Evolutionary conservation across 352 stramenopile genomes (phyloP), one percentile per base, ranked within the genome.

Genomic region (Globisporangium spiculum): DNA sequence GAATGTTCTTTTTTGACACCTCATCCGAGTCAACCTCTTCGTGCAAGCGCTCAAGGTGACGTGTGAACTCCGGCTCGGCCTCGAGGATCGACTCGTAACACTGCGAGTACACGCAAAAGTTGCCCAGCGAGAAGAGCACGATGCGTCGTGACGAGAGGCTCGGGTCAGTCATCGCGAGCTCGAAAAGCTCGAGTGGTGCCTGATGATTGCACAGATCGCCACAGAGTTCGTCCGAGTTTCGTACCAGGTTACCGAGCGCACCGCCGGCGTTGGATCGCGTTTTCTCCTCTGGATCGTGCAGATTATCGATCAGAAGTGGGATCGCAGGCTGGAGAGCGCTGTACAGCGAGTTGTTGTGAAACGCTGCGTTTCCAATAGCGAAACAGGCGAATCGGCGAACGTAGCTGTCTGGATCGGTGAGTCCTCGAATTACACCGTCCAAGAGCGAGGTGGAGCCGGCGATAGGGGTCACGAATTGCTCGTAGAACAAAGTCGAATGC

Each of bases 281-380:
- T 60, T 98, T 98, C 18, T 97, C 89, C 38, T 98, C 91, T 1
- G 74, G 62, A 41, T 90, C 76, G 14, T 81, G 73, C n/a, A 92
- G 63, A 59, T 97, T 93, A 20, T 79, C 69, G 5, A 89, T 72
- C 26, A 98, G 62, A 20, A 90, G 66, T 3, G 81, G 76, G 30
- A 98, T 86, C 7, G 84, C 75, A 20, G 78, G 57, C 18, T 71
- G 78, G 3, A 98, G 78, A 4, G 69, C 61, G 3, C 77, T 41
- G 70, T 98, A 98, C 3, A 98, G 66, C 2, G 76, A 66, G 16
- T 73, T 77, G 60, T 78, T 90, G 75, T 98, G 90, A 68, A 98
- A 98, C 8, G 94, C 92, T 18, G 91, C 92, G 65, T 98, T 98
- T 38, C 94, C 94, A 38, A 98, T 85, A n/a, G 92, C 93, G 73